Evolutionary conservation across 2,329 filamentous ascomycete genomes (phyloP).

Genomic region (Arthrobotrys musiformis): DNA sequence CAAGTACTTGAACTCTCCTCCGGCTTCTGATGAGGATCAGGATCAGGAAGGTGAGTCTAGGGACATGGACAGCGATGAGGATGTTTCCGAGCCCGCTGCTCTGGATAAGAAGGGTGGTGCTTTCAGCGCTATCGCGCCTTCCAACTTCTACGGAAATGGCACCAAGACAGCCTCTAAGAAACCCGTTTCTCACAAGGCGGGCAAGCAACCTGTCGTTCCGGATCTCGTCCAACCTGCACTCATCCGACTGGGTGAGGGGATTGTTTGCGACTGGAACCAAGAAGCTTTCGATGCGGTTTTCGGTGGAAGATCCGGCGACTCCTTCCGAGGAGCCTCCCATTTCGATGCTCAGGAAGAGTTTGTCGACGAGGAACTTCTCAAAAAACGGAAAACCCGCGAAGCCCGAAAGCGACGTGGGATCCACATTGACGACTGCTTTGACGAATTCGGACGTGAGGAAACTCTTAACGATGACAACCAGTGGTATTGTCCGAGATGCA

Average conservation of each 20-base stretch:
- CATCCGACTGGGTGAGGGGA: slow-evolving; percentile 81
- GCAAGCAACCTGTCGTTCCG: slow-evolving; percentile 16
- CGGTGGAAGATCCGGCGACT: slow-evolving; percentile 61
- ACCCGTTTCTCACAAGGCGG: slow-evolving; percentile 22
- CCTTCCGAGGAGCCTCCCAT: slow-evolving; percentile 55
- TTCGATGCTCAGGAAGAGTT: slow-evolving; percentile 62
- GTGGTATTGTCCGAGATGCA: slow-evolving; percentile 97
- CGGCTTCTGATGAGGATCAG: slow-evolving; percentile 56
- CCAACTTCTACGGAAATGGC: slow-evolving; percentile 48
- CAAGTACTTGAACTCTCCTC: slow-evolving; percentile 50
- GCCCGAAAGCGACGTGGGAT: slow-evolving; percentile 79
- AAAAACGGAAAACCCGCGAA: slow-evolving; percentile 72
- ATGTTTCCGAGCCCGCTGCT: slow-evolving; percentile 54
- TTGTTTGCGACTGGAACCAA: slow-evolving; percentile 86
- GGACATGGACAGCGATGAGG: slow-evolving; percentile 65
- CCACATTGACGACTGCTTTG: slow-evolving; percentile 86
- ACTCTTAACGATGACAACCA: slow-evolving; percentile 93
- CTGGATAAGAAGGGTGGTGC: slow-evolving; percentile 3
- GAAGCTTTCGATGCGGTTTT: slow-evolving; percentile 79
- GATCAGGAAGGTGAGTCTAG: slow-evolving; percentile 65
- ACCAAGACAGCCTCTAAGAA: slow-evolving; percentile 31
- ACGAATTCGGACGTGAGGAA: slow-evolving; percentile 94
- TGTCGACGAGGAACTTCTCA: slow-evolving; percentile 73
- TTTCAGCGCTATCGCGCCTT: slow-evolving; percentile 24
- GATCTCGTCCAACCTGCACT: slow-evolving; percentile 67